Evolutionary conservation across 192 early-diverging fungal genomes (phyloP).

Genomic region (Phycomyces nitens): DNA sequence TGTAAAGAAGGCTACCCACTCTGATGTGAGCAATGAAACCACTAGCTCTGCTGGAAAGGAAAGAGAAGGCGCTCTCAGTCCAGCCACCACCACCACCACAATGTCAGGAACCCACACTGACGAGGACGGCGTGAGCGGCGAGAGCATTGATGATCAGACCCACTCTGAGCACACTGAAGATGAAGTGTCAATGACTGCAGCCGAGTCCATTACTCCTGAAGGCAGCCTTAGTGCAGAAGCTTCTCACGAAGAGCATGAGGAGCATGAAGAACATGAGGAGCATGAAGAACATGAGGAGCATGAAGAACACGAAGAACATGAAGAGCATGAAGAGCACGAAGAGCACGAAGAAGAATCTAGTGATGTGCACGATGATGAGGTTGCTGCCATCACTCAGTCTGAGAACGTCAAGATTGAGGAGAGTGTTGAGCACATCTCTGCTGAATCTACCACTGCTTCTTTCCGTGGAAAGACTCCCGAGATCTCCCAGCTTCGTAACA

Average conservation of each 20-base stretch:
- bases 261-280: not conserved
- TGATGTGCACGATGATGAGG: not conserved
- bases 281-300: not conserved
- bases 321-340: not conserved
- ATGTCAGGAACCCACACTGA: not conserved
- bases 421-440: not conserved
- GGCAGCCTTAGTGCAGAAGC: not conserved
- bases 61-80: not conserved
- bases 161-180: not conserved
- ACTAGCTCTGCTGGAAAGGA: not conserved
- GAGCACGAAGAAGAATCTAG: not conserved
- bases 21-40: not conserved
- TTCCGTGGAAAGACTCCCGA: conserved; percentile 5
- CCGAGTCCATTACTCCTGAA: not conserved
- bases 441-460: not conserved
- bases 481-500: conserved; percentile 7
- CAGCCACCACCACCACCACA: not conserved
- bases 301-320: not conserved
- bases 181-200: not conserved
- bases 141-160: conserved; percentile 1
- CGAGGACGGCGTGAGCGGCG: not conserved
- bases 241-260: not conserved
- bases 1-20: not conserved
- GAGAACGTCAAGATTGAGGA: not conserved
- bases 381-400: not conserved